Conservation (phyloP, 2,329 filamentous ascomycete species). For the Arthrobotrys megalospora region DNA sequence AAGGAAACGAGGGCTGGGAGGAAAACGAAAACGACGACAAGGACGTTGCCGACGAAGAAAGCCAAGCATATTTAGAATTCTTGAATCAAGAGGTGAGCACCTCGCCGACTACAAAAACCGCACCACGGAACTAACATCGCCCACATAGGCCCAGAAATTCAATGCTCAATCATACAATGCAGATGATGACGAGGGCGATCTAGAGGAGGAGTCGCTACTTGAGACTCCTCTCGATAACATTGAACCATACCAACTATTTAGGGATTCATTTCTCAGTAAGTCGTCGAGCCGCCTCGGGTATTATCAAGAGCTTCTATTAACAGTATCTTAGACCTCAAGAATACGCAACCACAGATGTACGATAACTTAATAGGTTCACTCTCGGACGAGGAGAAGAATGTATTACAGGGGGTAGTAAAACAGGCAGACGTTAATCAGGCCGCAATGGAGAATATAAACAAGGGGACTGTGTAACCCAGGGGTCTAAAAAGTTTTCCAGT, state of each 20-base stretch:
- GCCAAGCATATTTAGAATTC: conserved; percentile 94
- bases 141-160: conserved; percentile 82
- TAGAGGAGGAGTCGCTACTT: conserved; percentile 91
- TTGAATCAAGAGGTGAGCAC: conserved; percentile 70
- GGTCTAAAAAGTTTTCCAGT: conserved; percentile 39
- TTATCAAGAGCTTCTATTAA: conserved; percentile 63
- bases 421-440: conserved; percentile 70
- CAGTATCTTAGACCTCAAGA: conserved; percentile 79
- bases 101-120: background rate
- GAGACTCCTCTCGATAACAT: conserved; percentile 96
- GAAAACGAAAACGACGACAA: conserved; percentile 79
- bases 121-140: conserved; percentile 2
- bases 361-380: conserved; percentile 83
- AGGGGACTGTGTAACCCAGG: conserved; percentile 64
- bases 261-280: conserved; percentile 84
- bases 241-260: conserved; percentile 93
- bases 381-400: conserved; percentile 82
- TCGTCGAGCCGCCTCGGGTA: conserved; percentile 1
- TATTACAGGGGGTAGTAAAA: conserved; percentile 83
- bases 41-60: conserved; percentile 81
- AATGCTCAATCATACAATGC: conserved; percentile 72
- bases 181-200: conserved; percentile 81
- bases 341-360: conserved; percentile 92
- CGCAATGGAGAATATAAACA: conserved; percentile 70
- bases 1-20: conserved; percentile 83